Percentiles rank a stretch among this genome's conserved stretches.
Evolutionary conservation across 139 green algal species (phyloP).

Genomic region (Edaphochlamys debaryana): DNA sequence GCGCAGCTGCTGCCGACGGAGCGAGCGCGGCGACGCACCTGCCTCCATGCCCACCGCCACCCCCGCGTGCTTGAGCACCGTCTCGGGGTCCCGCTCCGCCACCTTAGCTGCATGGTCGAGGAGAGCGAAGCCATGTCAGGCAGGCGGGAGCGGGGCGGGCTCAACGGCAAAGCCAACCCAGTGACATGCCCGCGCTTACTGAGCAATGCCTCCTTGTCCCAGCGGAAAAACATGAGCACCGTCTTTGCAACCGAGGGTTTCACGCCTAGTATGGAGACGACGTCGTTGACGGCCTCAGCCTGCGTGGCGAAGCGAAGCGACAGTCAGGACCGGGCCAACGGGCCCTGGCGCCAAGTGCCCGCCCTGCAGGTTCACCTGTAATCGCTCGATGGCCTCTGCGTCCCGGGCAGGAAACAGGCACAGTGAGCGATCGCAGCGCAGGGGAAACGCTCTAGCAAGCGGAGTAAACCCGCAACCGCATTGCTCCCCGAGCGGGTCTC

Average conservation of each 20-base stretch:
- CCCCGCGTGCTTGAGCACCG: constrained; percentile 23
- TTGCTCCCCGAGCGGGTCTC: not conserved
- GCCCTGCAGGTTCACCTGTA: constrained; percentile 38
- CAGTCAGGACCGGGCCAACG: not conserved
- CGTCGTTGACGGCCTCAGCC: constrained; percentile 65
- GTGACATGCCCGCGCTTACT: constrained; percentile 31
- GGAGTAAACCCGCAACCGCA: too few species aligned
- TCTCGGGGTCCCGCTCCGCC: constrained; percentile 22
- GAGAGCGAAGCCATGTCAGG: not conserved
- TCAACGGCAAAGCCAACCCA: too few species aligned
- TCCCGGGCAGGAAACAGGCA: constrained; percentile 9
- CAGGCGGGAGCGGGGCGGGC: not conserved
- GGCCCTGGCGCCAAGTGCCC: not conserved
- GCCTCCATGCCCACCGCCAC: not conserved
- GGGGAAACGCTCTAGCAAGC: not conserved
- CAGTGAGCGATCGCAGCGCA: too few species aligned
- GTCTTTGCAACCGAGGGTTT: constrained; percentile 61
- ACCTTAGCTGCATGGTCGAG: constrained; percentile 17
- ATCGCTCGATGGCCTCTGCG: constrained; percentile 37
- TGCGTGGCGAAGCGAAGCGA: constrained; percentile 31
- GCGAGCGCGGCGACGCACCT: not conserved
- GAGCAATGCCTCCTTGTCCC: constrained; percentile 72
- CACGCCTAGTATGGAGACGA: constrained; percentile 74
- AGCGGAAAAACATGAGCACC: constrained; percentile 81
- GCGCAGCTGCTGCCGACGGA: not conserved